Percentiles rank a stretch among this genome's conserved stretches.
Conservation (phyloP, 805 yeast genomes). For the Kodamaea kakaduensis region DNA sequence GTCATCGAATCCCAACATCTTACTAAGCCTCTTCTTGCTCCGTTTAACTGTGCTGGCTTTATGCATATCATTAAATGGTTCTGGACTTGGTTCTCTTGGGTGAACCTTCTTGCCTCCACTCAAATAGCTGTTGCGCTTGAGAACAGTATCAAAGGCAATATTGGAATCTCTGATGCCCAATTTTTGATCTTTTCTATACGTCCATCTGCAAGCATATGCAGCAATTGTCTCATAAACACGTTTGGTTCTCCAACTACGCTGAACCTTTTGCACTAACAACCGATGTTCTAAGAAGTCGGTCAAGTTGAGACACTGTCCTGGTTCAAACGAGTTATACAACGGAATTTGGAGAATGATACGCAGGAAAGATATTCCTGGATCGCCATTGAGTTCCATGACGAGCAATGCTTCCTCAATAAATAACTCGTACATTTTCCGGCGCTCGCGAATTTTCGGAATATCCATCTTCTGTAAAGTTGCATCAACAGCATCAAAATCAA, state of each 20-base stretch:
- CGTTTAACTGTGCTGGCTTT: no score
- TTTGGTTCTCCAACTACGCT: slow-evolving; percentile 39
- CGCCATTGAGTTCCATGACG: slow-evolving; percentile 53
- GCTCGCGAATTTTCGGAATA: slow-evolving; percentile 47
- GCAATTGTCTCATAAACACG: slow-evolving; percentile 45
- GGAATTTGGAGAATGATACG: slow-evolving; percentile 65
- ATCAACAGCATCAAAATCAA: slow-evolving; percentile 53
- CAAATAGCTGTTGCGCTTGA: slow-evolving; percentile 27
- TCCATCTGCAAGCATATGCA: slow-evolving; percentile 47
- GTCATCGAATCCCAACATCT: neutral
- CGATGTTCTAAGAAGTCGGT: slow-evolving; percentile 66
- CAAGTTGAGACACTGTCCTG: slow-evolving; percentile 69
- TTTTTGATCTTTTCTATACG: slow-evolving; percentile 30
- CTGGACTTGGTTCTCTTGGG: neutral
- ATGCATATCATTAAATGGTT: no score
- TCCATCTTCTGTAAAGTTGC: slow-evolving; percentile 52
- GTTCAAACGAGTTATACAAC: slow-evolving; percentile 70
- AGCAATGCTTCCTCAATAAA: slow-evolving; percentile 67
- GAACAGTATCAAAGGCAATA: slow-evolving; percentile 21
- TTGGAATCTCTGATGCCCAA: slow-evolving; percentile 25
- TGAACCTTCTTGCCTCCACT: neutral
- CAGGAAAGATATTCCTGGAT: slow-evolving; percentile 63
- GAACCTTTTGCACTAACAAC: slow-evolving; percentile 53
- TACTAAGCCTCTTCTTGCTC: no score
- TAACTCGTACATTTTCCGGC: slow-evolving; percentile 55